These are phyloP conservation scores for Globisporangium apiculatum DNA, from an alignment of 352 stramenopile species.

Conservation along the genomic window DNA sequence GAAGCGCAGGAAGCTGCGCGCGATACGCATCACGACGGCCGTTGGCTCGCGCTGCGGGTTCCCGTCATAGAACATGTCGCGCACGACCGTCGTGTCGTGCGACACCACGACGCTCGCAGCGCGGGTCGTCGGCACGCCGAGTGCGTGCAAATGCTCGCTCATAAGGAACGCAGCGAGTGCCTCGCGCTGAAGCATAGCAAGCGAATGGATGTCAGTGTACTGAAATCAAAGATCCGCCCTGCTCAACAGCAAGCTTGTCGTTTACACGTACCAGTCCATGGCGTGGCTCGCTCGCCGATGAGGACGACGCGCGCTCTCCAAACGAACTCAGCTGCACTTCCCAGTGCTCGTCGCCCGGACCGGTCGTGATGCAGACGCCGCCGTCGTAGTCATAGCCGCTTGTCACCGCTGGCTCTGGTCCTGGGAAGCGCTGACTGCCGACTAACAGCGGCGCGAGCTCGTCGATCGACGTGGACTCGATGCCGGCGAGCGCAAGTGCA, in stretches of 20 bases:
- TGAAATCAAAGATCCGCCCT: conserved; percentile 53
- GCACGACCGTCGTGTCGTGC: conserved; percentile 52
- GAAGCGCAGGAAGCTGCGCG: too few species aligned
- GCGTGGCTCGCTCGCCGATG: neutral
- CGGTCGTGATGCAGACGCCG: conserved; percentile 29
- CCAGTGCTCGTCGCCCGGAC: conserved; percentile 33
- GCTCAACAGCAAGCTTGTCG: neutral
- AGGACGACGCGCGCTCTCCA: neutral
- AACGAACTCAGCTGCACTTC: conserved; percentile 93
- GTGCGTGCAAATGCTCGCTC: conserved; percentile 93
- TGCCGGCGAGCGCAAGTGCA: neutral
- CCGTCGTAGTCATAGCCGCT: conserved; percentile 90
- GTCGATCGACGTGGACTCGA: conserved; percentile 24
- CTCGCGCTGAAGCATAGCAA: neutral
- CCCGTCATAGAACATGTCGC: conserved; percentile 42
- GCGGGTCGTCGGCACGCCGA: conserved; percentile 18
- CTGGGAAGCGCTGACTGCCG: conserved; percentile 65
- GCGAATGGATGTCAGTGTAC: neutral
- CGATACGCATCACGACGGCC: conserved; percentile 57
- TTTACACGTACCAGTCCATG: too few species aligned
- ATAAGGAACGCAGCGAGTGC: conserved; percentile 96
- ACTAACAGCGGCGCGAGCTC: conserved; percentile 49
- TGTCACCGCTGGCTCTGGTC: conserved; percentile 69
- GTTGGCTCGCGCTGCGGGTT: conserved; percentile 58
- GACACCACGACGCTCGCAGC: conserved; percentile 79